Evolutionary conservation across 2,329 filamentous ascomycete genomes (phyloP).

Genomic region (Pyrenochaeta sp.): DNA sequence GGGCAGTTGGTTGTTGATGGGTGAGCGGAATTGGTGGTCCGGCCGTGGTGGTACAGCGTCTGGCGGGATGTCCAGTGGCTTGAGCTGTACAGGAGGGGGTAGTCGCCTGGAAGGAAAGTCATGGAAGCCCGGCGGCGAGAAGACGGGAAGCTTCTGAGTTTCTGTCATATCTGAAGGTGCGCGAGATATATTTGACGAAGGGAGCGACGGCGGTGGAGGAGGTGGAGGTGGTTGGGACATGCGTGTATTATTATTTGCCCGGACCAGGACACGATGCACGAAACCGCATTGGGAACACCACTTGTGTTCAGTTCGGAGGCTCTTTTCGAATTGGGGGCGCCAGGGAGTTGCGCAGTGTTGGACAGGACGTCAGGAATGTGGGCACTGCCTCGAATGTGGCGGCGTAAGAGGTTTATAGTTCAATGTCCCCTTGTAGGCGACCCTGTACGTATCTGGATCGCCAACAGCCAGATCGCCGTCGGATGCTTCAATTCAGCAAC

Average conservation of each 20-base stretch:
- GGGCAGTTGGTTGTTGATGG: conserved; percentile 48
- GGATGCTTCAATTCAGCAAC: conserved; percentile 45
- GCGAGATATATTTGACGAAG: conserved; percentile 49
- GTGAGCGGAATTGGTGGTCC: conserved; percentile 51
- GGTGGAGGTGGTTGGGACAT: conserved; percentile 54
- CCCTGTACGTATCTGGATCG: conserved; percentile 51
- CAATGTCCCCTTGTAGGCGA: conserved; percentile 39
- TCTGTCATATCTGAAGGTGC: conserved; percentile 55
- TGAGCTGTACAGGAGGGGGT: conserved; percentile 52
- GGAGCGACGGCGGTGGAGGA: conserved; percentile 53
- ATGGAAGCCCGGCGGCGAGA: conserved; percentile 52
- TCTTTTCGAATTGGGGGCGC: conserved; percentile 45
- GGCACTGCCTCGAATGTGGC: conserved; percentile 50
- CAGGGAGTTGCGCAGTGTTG: conserved; percentile 49
- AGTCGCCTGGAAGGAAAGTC: conserved; percentile 51
- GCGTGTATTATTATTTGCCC: conserved; percentile 54
- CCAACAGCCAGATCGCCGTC: conserved; percentile 49
- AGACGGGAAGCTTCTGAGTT: conserved; percentile 53
- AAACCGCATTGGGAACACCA: conserved; percentile 51
- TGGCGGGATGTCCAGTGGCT: conserved; percentile 50
- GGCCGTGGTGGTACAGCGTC: conserved; percentile 48
- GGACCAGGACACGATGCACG: conserved; percentile 51
- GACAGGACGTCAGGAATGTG: conserved; percentile 51
- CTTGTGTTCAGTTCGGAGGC: conserved; percentile 47
- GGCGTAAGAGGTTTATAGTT: conserved; percentile 50